Base-by-base conservation (phyloP, 164 flowering plant species). In the Stephania japonica region DNA sequence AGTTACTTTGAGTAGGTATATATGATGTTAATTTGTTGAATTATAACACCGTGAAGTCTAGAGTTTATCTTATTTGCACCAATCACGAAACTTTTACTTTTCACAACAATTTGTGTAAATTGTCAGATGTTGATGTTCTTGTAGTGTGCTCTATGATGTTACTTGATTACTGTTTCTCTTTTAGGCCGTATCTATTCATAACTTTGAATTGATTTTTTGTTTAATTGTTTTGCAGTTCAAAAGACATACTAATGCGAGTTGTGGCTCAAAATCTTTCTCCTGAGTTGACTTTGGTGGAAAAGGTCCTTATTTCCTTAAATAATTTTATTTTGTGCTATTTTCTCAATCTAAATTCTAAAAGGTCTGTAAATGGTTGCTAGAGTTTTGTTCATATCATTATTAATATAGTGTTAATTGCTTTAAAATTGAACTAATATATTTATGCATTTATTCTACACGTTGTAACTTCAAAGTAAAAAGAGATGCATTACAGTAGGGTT, bases 231-330 rank as follows among this genome's bases (percentile, higher is more conserved):
- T 85, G 77, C 90, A 95, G 98, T 68, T 95, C 99, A n/a, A 95
- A 87, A 76, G 99, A 95, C 79, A 83, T 95, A 19, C 94, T 95
- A 53, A 89, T 95, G 97, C 90, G 98, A 68, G 97, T 95, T 68
- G 98, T 95, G 78, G 91, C 99, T 47, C 94, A 87, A 81, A 91
- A 90, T 86, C 89, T 95, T 62, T 89, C 98, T 61, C 99, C 99
- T 67, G 98, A 95, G 80, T 70, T 88, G 80, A 95, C 99, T 66
- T 80, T 87, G 67, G 94, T 91, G 67, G 99, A 95, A 85, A 95
- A 95, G 99, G 99, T 95, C 77, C 53, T 19, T 53, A 41, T 16
- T 47, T 47, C 59, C 70, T 72, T 9, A 50, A 27, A 50, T 61
- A 49, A 12, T 25, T 13, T 65, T 16, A 32, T n/a, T 47, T 4